Evolutionary conservation across 1,139 yeast species (phyloP).

Genomic region (Yamadazyma siamensis): DNA sequence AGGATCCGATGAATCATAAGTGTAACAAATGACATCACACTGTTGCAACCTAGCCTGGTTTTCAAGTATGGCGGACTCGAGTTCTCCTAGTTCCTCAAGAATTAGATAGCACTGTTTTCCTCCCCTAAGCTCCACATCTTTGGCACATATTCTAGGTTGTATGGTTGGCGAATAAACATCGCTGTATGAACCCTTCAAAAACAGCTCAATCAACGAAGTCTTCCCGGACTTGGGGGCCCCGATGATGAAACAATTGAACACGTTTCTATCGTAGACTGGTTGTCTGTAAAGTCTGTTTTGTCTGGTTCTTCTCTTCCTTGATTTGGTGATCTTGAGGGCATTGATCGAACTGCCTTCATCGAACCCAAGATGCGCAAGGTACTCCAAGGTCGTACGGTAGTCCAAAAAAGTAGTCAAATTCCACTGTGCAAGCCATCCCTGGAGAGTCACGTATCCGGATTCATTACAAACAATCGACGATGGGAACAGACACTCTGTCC

Average conservation of each 20-base stretch:
- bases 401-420: constrained; percentile 89
- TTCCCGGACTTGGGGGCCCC: constrained; percentile 89
- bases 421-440: constrained; percentile 99
- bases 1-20: constrained; percentile 94
- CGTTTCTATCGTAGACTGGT: constrained; percentile 76
- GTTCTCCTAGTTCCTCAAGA: constrained; percentile 83
- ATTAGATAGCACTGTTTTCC: constrained; percentile 94
- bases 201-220: constrained; percentile 76
- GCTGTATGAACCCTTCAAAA: constrained; percentile 69
- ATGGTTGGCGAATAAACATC: constrained; percentile 80
- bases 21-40: constrained; percentile 86
- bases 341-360: constrained; percentile 47
- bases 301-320: constrained; percentile 63
- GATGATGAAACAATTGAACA: constrained; percentile 81
- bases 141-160: constrained; percentile 76
- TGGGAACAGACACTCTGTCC: constrained; percentile 87
- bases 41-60: constrained; percentile 69
- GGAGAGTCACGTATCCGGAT: constrained; percentile 82
- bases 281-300: constrained; percentile 68
- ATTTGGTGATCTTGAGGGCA: constrained; percentile 80
- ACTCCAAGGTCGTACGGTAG: constrained; percentile 78
- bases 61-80: constrained; percentile 77
- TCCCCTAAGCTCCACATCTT: constrained; percentile 91
- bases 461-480: constrained; percentile 84
- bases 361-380: constrained; percentile 85